phyloP scores from a whole-genome alignment of 179 eudicot genomes.

The Beta corolliflora region DNA sequence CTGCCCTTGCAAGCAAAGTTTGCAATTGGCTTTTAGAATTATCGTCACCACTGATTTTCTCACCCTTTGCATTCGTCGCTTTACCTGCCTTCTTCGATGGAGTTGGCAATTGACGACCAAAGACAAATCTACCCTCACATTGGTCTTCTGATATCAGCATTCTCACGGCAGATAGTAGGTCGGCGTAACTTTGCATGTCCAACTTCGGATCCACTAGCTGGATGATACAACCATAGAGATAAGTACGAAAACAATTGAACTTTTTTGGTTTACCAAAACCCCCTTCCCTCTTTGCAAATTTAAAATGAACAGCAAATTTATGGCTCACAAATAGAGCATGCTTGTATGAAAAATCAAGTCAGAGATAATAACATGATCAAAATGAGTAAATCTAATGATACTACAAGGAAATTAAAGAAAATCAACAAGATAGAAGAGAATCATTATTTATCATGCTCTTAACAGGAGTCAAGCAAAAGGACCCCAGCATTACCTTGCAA shows the following conservation, averaged over 20 bases:
- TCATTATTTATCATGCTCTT: not conserved
- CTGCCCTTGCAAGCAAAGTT: slow-evolving; percentile 74
- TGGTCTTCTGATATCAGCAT: slow-evolving; percentile 72
- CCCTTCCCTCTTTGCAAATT: too few species aligned
- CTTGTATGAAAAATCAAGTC: slow-evolving; percentile 3
- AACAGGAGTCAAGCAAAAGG: not conserved
- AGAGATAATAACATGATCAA: not conserved
- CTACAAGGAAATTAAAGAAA: not conserved
- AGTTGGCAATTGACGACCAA: slow-evolving; percentile 56
- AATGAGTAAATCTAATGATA: too few species aligned
- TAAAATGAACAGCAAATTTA: too few species aligned
- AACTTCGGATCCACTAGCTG: slow-evolving; percentile 71
- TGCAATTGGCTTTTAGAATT: slow-evolving; percentile 81
- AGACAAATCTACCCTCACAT: slow-evolving; percentile 91
- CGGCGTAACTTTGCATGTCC: slow-evolving; percentile 43
- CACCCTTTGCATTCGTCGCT: slow-evolving; percentile 13
- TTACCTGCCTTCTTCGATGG: slow-evolving; percentile 48
- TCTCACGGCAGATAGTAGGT: slow-evolving; percentile 68
- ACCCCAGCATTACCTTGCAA: slow-evolving; percentile 42
- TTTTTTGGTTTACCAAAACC: not conserved
- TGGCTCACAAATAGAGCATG: not conserved
- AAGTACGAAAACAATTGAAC: not conserved
- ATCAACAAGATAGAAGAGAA: too few species aligned
- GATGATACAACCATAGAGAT: slow-evolving; percentile 7
- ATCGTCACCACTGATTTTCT: slow-evolving; percentile 41